Evolutionary conservation across 495 filamentous ascomycete genomes (phyloP), one percentile per base, ranked within the genome.

Genomic region (Letharia columbiana): DNA sequence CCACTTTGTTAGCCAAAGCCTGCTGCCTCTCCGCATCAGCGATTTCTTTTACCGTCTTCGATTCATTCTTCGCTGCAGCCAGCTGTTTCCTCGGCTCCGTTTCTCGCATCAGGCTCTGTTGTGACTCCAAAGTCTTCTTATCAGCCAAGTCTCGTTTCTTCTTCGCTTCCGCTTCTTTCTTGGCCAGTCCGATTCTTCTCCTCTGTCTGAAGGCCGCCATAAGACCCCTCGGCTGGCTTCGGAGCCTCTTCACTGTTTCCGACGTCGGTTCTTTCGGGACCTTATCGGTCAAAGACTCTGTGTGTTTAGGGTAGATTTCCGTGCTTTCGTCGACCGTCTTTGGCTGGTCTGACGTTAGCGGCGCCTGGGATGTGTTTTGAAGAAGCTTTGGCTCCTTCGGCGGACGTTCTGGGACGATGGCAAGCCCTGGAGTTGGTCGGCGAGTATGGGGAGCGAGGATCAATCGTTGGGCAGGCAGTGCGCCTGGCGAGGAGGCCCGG

Each of bases 81-180:
- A 65, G 17, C 54, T 50, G 11, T 13, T 60, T 20, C 56, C 31
- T 49, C 8, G 41, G 31, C 33, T 40, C 28, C 41, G 37, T 3
- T 13, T 23, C 28, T 15, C 54, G 13, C 3, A 57, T 57, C 54
- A 57, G n/a, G 17, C 54, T 57, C 41, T 31, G 47, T n/a, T 49
- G 57, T 6, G 31, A 20, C 33, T 60, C 40, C 41, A 13, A 7
- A 10, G 2, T 11, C 18, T 28, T 50, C 4, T 45, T 6, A 18
- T 65, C 63, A 2, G 56, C 37, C 41, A 50, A 5, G 4, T 50
- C 33, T 11, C 18, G 20, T 18, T 28, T 41, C 40, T 8, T 59
- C 63, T 65, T 41, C 20, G 56, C 54, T 15, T 60, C 42, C 41
- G 63, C 63, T 17, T n/a, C 31, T 49, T 65, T 65, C 17, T 40